phyloP scores from a whole-genome alignment of 306 rosid genomes.

The Vachellia collinsii region DNA sequence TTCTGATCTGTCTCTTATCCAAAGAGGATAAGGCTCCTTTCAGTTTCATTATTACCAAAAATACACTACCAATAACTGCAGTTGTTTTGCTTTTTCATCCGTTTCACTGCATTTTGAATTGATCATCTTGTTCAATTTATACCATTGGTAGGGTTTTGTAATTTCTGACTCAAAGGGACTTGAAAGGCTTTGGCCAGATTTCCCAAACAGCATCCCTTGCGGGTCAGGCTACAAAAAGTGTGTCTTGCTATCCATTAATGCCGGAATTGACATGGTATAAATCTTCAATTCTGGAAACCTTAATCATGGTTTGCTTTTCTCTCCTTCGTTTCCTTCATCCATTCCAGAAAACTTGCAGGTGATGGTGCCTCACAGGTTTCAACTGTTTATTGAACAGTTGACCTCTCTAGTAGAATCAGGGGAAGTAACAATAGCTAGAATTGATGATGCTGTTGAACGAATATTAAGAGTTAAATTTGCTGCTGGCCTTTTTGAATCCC shows the following conservation, averaged over 20 bases:
- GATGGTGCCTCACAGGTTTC: conserved; percentile 64
- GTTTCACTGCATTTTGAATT: conserved; percentile 20
- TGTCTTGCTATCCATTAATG: conserved; percentile 65
- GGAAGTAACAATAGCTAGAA: conserved; percentile 63
- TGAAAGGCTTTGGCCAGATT: conserved; percentile 47
- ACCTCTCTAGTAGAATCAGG: conserved; percentile 66
- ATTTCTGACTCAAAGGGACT: conserved; percentile 85
- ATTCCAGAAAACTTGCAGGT: conserved; percentile 57
- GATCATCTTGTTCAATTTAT: not conserved
- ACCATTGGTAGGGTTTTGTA: conserved; percentile 70
- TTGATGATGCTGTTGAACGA: conserved; percentile 81
- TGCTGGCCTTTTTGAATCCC: conserved; percentile 78
- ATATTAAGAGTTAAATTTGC: conserved; percentile 87
- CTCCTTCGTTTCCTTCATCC: conserved; percentile 7
- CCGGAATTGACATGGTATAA: conserved; percentile 88
- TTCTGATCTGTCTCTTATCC: conserved; percentile 7
- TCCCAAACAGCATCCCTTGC: conserved; percentile 34
- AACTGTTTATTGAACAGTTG: conserved; percentile 57
- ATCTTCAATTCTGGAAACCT: conserved; percentile 30
- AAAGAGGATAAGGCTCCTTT: not conserved
- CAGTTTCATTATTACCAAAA: not conserved
- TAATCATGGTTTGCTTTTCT: not conserved
- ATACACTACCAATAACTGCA: not conserved
- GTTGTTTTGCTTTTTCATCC: conserved; percentile 2
- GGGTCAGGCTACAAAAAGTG: conserved; percentile 67